Evolutionary conservation across 345 rosid species (phyloP).

Genomic region (Citrus medica): DNA sequence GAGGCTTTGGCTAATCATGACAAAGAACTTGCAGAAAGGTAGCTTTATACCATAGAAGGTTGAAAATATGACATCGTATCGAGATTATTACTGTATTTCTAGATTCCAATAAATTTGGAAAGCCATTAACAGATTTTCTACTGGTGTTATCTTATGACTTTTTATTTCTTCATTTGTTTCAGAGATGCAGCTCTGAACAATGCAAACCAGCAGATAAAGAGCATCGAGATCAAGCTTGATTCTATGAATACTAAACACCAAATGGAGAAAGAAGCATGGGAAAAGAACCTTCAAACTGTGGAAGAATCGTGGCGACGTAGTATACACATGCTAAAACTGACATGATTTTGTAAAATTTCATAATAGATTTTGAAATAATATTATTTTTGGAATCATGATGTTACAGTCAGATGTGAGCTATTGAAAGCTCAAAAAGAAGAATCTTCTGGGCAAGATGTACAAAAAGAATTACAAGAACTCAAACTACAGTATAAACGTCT

Average conservation of each 20-base stretch:
- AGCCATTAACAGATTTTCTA: background rate
- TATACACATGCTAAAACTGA: slow-evolving; percentile 5
- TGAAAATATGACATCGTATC: background rate
- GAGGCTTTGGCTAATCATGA: slow-evolving; percentile 54
- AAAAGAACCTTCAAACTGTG: slow-evolving; percentile 68
- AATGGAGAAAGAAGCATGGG: slow-evolving; percentile 82
- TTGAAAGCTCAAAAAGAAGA: slow-evolving; percentile 73
- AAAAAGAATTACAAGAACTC: slow-evolving; percentile 66
- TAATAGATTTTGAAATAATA: slow-evolving; percentile 10
- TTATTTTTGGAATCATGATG: slow-evolving; percentile 15
- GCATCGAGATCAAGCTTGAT: slow-evolving; percentile 61
- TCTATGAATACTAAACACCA: slow-evolving; percentile 56
- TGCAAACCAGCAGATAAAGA: slow-evolving; percentile 66
- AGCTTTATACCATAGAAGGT: slow-evolving; percentile 6
- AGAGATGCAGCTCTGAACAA: slow-evolving; percentile 67
- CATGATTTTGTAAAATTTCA: background rate
- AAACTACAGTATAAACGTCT: slow-evolving; percentile 56
- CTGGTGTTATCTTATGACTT: slow-evolving; percentile 7
- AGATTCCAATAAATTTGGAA: background rate
- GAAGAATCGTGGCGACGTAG: slow-evolving; percentile 94
- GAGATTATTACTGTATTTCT: background rate
- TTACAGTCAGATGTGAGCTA: slow-evolving; percentile 73
- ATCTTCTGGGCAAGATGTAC: slow-evolving; percentile 54
- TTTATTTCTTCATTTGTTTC: slow-evolving; percentile 22
- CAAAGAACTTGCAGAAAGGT: slow-evolving; percentile 76